Percentiles rank a stretch among this genome's conserved stretches.
Conservation (phyloP, 768 basidiomycete species). For the Xerocomus brunneocitrinus region DNA sequence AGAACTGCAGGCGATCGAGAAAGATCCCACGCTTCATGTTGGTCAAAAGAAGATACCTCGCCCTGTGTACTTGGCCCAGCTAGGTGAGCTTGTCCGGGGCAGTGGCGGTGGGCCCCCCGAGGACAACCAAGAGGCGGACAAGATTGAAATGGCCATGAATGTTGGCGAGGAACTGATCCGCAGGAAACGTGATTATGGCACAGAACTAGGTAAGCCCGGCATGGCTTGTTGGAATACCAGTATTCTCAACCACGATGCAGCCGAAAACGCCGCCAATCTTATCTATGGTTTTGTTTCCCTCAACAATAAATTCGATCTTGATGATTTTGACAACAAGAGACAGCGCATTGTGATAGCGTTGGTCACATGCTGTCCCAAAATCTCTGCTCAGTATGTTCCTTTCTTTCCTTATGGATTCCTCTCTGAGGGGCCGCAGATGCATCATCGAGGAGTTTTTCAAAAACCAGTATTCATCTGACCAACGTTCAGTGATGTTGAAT, state of each 20-base stretch:
- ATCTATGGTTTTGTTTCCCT: conserved; percentile 67
- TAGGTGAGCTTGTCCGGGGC: conserved; percentile 71
- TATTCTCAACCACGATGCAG: conserved; percentile 38
- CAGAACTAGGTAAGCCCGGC: conserved; percentile 64
- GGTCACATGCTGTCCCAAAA: conserved; percentile 71
- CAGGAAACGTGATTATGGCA: conserved; percentile 78
- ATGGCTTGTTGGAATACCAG: background rate
- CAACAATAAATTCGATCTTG: conserved; percentile 82
- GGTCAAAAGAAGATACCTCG: conserved; percentile 64
- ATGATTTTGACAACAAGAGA: conserved; percentile 68
- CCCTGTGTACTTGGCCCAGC: conserved; percentile 87
- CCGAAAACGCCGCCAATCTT: conserved; percentile 86
- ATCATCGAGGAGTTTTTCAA: conserved; percentile 93
- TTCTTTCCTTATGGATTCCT: background rate
- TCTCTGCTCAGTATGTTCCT: conserved; percentile 69
- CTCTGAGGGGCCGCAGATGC: conserved; percentile 42
- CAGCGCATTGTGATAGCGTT: conserved; percentile 78
- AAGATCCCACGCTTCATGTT: conserved; percentile 76
- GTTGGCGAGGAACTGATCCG: conserved; percentile 81
- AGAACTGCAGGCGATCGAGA: conserved; percentile 78
- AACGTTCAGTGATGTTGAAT: conserved; percentile 81
- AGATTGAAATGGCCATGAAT: conserved; percentile 74
- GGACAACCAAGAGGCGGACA: conserved; percentile 65
- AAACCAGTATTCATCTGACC: conserved; percentile 84
- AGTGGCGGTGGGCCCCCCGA: conserved; percentile 48